These are phyloP conservation scores for Hyphopichia burtonii DNA, from an alignment of 1,139 yeast species.

Conservation along the genomic window DNA sequence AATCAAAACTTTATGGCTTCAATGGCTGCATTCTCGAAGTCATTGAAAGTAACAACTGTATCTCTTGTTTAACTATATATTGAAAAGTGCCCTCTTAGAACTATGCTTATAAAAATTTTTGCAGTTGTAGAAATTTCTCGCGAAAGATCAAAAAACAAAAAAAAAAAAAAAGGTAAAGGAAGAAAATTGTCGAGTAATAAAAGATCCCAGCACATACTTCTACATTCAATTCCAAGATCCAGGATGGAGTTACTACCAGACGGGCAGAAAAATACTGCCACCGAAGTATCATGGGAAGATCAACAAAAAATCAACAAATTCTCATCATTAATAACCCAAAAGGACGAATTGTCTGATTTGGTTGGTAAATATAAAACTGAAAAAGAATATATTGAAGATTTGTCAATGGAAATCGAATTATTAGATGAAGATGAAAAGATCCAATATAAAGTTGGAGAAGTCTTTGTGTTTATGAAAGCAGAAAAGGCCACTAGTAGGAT, in stretches of 20 bases:
- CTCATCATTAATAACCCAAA: conserved; percentile 73
- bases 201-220: too few species aligned
- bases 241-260: conserved; percentile 61
- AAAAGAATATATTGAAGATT: conserved; percentile 87
- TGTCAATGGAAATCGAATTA: conserved; percentile 79
- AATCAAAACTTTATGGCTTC: conserved; percentile 48
- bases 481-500: conserved; percentile 63
- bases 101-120: background rate
- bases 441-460: conserved; percentile 74
- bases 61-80: conserved; percentile 33
- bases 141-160: background rate
- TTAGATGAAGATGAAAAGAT: conserved; percentile 74
- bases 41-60: conserved; percentile 37
- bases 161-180: background rate
- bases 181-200: background rate
- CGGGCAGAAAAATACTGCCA: conserved; percentile 61
- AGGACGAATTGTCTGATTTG: conserved; percentile 55
- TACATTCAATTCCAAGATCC: background rate
- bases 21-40: conserved; percentile 54
- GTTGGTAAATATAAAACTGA: conserved; percentile 58
- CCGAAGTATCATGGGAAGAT: conserved; percentile 84
- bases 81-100: conserved; percentile 4
- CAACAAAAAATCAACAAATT: conserved; percentile 88
- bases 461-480: conserved; percentile 68
- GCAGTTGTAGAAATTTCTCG: background rate